Conservation (phyloP, 257 asterid genomes). For the Galeopsis tetrahit region DNA sequence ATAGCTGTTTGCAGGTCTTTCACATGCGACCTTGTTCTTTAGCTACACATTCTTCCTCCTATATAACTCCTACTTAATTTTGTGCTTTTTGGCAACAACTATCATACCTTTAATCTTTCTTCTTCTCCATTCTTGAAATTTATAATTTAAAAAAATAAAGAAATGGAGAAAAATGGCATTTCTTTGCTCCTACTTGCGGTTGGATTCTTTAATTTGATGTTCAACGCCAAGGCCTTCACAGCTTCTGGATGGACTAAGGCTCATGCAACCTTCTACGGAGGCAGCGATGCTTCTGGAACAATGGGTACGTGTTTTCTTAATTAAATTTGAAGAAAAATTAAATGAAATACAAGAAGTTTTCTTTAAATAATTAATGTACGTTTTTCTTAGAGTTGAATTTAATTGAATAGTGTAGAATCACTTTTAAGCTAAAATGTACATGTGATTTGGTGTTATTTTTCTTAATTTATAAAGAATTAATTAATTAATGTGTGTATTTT, state of each 20-base stretch:
- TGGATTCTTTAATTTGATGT: constrained; percentile 36
- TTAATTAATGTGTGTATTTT: not conserved
- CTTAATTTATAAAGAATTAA: not conserved
- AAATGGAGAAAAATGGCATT: constrained; percentile 40
- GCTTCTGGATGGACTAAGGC: constrained; percentile 58
- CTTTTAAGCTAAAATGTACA: too few species aligned
- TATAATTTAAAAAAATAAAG: not conserved
- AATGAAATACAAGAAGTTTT: too few species aligned
- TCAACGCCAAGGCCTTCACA: constrained; percentile 38
- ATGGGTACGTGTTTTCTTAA: constrained; percentile 55
- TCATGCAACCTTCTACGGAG: constrained; percentile 71
- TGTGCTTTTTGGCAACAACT: constrained; percentile 26
- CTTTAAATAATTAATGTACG: too few species aligned
- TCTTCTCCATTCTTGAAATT: not conserved
- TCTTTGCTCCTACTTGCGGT: constrained; percentile 29
- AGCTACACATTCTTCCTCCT: constrained; percentile 29
- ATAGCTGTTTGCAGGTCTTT: constrained; percentile 34
- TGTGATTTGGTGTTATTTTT: not conserved
- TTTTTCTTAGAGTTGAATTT: too few species aligned
- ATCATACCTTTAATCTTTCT: not conserved
- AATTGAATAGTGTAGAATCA: too few species aligned
- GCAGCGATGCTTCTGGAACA: constrained; percentile 75
- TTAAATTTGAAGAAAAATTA: not conserved
- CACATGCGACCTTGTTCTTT: constrained; percentile 49
- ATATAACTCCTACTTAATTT: constrained; percentile 42